Base-by-base conservation (phyloP, 495 filamentous ascomycete species). In the Aspergillus bertholletiae region DNA sequence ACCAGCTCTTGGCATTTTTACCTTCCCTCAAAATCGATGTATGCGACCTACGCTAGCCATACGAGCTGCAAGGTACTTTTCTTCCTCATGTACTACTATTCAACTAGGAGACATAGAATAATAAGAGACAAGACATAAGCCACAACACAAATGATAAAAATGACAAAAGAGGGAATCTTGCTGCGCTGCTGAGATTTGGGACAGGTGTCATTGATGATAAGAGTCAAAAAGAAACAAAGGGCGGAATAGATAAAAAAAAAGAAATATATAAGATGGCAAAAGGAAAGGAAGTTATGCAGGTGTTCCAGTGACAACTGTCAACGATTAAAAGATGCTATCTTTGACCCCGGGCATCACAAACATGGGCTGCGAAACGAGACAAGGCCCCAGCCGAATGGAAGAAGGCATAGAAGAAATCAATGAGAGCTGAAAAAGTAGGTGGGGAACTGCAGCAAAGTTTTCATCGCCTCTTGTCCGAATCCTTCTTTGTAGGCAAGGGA, bases 131-230 rank as follows among this genome's bases (percentile, higher is more conserved):
- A 66, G 56, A 63, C 61, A 60, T 60, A 61, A 57, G 54, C 58
- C 60, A 62, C 59, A 56, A 67, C 52, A 66, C 63, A 62, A 68
- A 67, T 67, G 56, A 64, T 55, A 56, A 63, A n/a, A 56, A 60
- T 51, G 66, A 67, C 66, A 60, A 66, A 69, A 64, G 66, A 73
- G 69, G 64, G 66, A 70, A 70, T 73, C 68, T 71, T 70, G 70
- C 68, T 71, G 71, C 67, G 68, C 63, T 72, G 71, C 63, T 69
- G 67, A 74, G 65, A 73, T 70, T n/a, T 70, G 61, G 68, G 69
- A 67, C 67, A 67, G 66, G 62, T 66, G 64, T 67, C 62, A 72
- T 60, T 57, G 66, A 66, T 57, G 50, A 26, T 28, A 61, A 60
- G 60, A 67, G 51, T 63, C 55, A 63, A 56, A 58, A 61, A 70